Evolutionary conservation across 2,329 filamentous ascomycete genomes (phyloP).

Genomic region (Alternaria gaisen): DNA sequence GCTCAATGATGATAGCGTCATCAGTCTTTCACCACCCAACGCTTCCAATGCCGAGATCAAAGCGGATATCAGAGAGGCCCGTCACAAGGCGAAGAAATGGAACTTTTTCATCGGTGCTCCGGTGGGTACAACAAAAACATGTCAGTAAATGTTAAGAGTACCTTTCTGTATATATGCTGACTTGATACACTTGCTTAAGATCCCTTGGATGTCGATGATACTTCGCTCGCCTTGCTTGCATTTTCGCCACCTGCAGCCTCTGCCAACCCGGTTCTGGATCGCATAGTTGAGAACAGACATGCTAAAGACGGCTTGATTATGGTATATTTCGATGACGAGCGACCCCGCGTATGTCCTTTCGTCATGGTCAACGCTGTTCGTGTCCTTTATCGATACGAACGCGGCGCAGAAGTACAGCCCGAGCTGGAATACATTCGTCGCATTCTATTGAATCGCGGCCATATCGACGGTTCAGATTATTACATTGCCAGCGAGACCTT

Average conservation of each 20-base stretch:
- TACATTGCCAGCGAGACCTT: constrained; percentile 47
- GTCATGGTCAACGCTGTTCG: constrained; percentile 47
- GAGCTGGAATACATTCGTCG: constrained; percentile 37
- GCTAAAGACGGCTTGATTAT: constrained; percentile 50
- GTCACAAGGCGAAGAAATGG: constrained; percentile 26
- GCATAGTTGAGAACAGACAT: constrained; percentile 51
- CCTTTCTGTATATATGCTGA: background rate
- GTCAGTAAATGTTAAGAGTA: background rate
- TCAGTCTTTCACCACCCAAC: constrained; percentile 13
- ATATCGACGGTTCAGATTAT: constrained; percentile 45
- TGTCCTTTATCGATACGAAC: constrained; percentile 43
- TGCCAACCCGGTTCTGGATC: constrained; percentile 17
- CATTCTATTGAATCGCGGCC: constrained; percentile 32
- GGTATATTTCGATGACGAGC: constrained; percentile 43
- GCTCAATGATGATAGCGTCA: constrained; percentile 22
- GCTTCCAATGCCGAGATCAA: constrained; percentile 13
- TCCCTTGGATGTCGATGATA: constrained; percentile 50
- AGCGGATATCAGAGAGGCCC: constrained; percentile 6
- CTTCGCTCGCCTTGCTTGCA: constrained; percentile 40
- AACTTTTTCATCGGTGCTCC: constrained; percentile 38
- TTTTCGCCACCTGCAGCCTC: constrained; percentile 24
- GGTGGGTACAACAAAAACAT: constrained; percentile 24
- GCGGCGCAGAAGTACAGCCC: constrained; percentile 28
- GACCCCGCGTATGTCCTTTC: constrained; percentile 38
- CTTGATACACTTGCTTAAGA: constrained; percentile 3